A percentile compares a stretch with the other conserved stretches of the same genome.
Evolutionary conservation across 441 rosid species (phyloP).

Genomic region (Sinapis alba): DNA sequence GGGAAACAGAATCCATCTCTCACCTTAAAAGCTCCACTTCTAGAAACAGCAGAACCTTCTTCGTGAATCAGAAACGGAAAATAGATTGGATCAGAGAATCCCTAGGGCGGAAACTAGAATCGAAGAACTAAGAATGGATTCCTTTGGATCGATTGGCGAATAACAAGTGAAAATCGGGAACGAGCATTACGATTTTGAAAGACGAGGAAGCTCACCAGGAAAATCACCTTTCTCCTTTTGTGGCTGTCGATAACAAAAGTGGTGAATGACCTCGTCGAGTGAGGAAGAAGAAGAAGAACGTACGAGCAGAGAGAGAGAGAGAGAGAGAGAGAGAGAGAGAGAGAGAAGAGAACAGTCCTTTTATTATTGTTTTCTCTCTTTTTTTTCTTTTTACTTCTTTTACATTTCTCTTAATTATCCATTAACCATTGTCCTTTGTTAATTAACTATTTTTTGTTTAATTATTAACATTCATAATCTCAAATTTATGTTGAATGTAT

Average conservation of each 20-base stretch:
- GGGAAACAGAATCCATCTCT: constrained; percentile 21
- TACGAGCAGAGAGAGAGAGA: constrained; percentile 30
- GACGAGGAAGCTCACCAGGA: constrained; percentile 2
- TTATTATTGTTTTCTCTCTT: constrained; percentile 27
- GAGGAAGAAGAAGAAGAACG: constrained; percentile 30
- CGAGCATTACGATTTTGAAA: not conserved
- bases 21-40: not conserved
- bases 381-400: constrained; percentile 15
- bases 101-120: constrained; percentile 30
- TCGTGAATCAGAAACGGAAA: constrained; percentile 22
- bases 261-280: constrained; percentile 6
- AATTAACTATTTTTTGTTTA: not conserved
- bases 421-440: not conserved
- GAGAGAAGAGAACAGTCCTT: constrained; percentile 32
- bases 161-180: not conserved
- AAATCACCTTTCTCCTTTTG: constrained; percentile 24
- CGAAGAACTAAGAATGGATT: constrained; percentile 23
- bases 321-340: constrained; percentile 23
- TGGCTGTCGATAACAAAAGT: constrained; percentile 24
- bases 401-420: not conserved
- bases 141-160: constrained; percentile 1
- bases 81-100: constrained; percentile 32
- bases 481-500: too few relatives aligned
- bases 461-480: too few relatives aligned
- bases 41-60: not conserved